Conservation (phyloP, 495 filamentous ascomycete species). For the Trichoderma erinaceum region DNA sequence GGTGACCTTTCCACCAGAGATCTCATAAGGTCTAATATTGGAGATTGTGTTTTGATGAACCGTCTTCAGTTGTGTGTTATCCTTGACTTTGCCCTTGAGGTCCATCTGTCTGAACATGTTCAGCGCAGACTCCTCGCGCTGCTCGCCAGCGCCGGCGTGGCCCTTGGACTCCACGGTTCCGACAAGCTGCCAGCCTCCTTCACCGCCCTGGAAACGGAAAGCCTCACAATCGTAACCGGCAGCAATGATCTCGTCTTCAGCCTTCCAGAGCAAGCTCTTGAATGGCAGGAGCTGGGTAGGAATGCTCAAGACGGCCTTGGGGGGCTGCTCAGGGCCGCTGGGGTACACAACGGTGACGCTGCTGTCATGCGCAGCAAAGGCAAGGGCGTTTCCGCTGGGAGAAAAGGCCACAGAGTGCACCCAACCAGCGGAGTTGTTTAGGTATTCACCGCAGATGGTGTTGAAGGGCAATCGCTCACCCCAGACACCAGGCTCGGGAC, state of each 20-base stretch:
- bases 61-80: slow-evolving; percentile 90
- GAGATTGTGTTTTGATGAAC: slow-evolving; percentile 95
- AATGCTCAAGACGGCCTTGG: slow-evolving; percentile 79
- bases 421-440: slow-evolving; percentile 96
- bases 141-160: slow-evolving; percentile 46
- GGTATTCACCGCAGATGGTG: slow-evolving; percentile 91
- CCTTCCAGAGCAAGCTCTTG: slow-evolving; percentile 84
- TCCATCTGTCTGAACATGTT: slow-evolving; percentile 99
- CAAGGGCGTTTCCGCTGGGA: slow-evolving; percentile 82
- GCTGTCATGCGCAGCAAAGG: slow-evolving; percentile 90
- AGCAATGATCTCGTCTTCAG: slow-evolving; percentile 88
- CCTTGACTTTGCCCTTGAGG: slow-evolving; percentile 80
- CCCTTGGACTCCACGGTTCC: slow-evolving; percentile 80
- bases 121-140: slow-evolving; percentile 66
- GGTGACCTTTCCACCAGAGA: slow-evolving; percentile 52
- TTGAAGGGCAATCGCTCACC: slow-evolving; percentile 94
- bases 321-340: slow-evolving; percentile 83
- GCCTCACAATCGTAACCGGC: slow-evolving; percentile 96
- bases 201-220: slow-evolving; percentile 78
- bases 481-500: slow-evolving; percentile 86
- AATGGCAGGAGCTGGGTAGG: slow-evolving; percentile 86
- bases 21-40: slow-evolving; percentile 70
- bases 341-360: slow-evolving; percentile 95
- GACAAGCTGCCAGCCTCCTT: slow-evolving; percentile 76
- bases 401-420: slow-evolving; percentile 87